Evolutionary conservation across 208 protist genomes (phyloP), one percentile per base, ranked within the genome.

Genomic region (Crithidia fasciculata): DNA sequence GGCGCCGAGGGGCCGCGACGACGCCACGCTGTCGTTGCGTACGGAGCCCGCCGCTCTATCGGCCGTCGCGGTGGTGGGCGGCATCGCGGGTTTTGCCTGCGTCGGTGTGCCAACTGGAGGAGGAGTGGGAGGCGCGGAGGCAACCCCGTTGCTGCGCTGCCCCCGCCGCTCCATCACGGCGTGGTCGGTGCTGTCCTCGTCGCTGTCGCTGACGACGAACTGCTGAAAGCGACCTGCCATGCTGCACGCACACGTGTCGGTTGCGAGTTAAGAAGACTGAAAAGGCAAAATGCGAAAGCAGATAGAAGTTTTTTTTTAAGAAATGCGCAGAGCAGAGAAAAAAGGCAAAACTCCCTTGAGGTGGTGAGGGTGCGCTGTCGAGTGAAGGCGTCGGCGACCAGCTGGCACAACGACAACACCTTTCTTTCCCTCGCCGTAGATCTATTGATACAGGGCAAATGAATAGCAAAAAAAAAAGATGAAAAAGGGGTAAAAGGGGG

Each of bases 141-240:
- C 53, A 63, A 43, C 53, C 36, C 59, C 63, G 43, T 47, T 73
- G 70, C 56, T 78, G 28, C 47, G 76, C 54, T 64, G 39, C 45
- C 72, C 65, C 28, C 70, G 70, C 43, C 50, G 71, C 15, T 49
- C 55, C 40, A 77, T 39, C 8, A 69, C 74, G 8, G 75, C 76
- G 2, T 47, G 53, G 45, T 75, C 74, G 19, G 63, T 69, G 72
- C 76, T 88, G 75, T 88, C 81, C 39, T 84, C 81, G 53, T 91
- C 83, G 60, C 86, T 91, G 74, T 89, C 83, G 10, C 56, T 75
- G 37, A 91, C 74, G 55, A 82, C 45, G 55, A 91, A 73, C 63
- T 82, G 75, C 53, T 85, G 56, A 18, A 89, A 89, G 12, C 82
- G 78, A 16, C 55, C 72, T 36, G 56, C 52, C 74, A 79, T 79